A percentile compares a stretch with the other conserved stretches of the same genome.
phyloP scores from a whole-genome alignment of 805 yeast genomes.

The Starmera amethionina region DNA sequence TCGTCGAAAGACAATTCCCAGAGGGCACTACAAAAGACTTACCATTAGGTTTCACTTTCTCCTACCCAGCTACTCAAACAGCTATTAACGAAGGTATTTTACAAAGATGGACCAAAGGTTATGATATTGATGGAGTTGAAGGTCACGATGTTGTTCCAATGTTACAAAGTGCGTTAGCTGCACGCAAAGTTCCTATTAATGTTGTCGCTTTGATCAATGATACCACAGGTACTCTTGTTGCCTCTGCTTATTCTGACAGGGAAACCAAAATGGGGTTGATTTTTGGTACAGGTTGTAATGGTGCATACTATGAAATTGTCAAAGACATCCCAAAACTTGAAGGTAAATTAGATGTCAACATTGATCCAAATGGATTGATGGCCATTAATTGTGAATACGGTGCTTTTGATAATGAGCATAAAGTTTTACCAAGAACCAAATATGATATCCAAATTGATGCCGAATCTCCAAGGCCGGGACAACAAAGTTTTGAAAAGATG shows the following conservation, averaged over 20 bases:
- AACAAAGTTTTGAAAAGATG: constrained; percentile 95
- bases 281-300: constrained; percentile 96
- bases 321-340: constrained; percentile 71
- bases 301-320: constrained; percentile 83
- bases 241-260: constrained; percentile 86
- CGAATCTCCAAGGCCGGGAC: constrained; percentile 91
- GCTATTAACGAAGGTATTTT: constrained; percentile 79
- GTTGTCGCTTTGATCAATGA: constrained; percentile 93
- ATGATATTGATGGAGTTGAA: constrained; percentile 87
- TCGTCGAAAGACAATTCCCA: constrained; percentile 59
- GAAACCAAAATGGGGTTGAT: constrained; percentile 89
- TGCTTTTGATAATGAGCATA: constrained; percentile 88
- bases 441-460: constrained; percentile 74
- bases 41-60: constrained; percentile 91
- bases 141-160: constrained; percentile 90
- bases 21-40: constrained; percentile 50
- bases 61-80: constrained; percentile 79
- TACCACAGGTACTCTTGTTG: constrained; percentile 94
- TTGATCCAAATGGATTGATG: constrained; percentile 60
- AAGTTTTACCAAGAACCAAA: constrained; percentile 78
- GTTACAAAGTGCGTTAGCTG: constrained; percentile 68
- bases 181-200: constrained; percentile 60
- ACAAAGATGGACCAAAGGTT: constrained; percentile 98
- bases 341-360: constrained; percentile 57
- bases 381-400: constrained; percentile 99